Conservation (phyloP, 2,329 filamentous ascomycete species). For the Cladosporium sp. region DNA sequence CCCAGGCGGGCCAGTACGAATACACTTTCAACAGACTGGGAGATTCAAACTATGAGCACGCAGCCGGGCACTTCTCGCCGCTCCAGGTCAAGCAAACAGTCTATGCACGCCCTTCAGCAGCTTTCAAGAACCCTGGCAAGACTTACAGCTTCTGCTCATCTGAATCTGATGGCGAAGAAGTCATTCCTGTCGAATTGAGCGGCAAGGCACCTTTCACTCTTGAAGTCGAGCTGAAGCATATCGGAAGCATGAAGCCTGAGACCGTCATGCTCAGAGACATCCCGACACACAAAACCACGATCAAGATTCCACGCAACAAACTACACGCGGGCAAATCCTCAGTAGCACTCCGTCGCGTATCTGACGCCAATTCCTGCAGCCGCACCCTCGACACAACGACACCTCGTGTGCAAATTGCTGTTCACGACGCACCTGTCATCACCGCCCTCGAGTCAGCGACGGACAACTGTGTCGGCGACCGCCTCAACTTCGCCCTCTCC, state of each 20-base stretch:
- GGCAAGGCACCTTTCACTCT: constrained; percentile 84
- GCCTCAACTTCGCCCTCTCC: constrained; percentile 85
- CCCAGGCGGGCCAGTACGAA: constrained; percentile 74
- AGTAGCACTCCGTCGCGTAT: constrained; percentile 82
- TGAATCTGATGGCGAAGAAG: constrained; percentile 72
- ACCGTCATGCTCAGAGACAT: constrained; percentile 79
- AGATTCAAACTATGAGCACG: constrained; percentile 80
- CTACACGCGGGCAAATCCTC: constrained; percentile 86
- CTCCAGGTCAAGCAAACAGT: constrained; percentile 77
- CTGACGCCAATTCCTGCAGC: constrained; percentile 82
- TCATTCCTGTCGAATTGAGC: constrained; percentile 79
- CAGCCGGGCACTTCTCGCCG: constrained; percentile 60
- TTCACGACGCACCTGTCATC: constrained; percentile 90
- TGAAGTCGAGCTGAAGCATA: constrained; percentile 90
- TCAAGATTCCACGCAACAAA: constrained; percentile 78
- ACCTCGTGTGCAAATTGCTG: constrained; percentile 80
- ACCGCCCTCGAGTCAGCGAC: constrained; percentile 76
- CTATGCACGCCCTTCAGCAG: constrained; percentile 74
- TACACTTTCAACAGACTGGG: constrained; percentile 81
- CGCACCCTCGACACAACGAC: constrained; percentile 62
- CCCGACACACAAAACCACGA: constrained; percentile 49
- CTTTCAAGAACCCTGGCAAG: constrained; percentile 80
- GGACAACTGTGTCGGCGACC: constrained; percentile 94
- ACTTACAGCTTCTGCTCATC: constrained; percentile 94
- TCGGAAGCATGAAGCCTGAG: constrained; percentile 74